A percentile compares a stretch with the other conserved stretches of the same genome.
phyloP scores from a whole-genome alignment of 1,139 yeast species.

The Candida frijolesensis region DNA sequence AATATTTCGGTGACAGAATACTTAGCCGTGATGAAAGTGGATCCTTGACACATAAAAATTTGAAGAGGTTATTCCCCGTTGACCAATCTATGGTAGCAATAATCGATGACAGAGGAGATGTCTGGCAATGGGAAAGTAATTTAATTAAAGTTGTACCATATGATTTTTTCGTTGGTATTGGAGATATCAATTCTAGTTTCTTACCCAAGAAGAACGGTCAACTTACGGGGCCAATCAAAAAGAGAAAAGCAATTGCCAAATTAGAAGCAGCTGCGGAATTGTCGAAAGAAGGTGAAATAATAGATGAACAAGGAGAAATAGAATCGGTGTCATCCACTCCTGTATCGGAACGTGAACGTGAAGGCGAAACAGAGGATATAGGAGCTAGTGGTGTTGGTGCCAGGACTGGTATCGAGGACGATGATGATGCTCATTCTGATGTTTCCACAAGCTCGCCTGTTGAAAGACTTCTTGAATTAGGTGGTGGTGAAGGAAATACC shows the following conservation, averaged over 20 bases:
- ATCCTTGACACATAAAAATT: conserved; percentile 82
- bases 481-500: conserved; percentile 51
- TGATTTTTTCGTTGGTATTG: conserved; percentile 95
- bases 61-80: conserved; percentile 88
- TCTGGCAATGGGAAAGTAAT: conserved; percentile 97
- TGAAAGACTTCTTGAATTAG: conserved; percentile 49
- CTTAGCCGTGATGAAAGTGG: conserved; percentile 95
- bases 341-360: conserved; percentile 17
- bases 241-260: conserved; percentile 56
- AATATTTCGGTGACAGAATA: conserved; percentile 87
- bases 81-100: conserved; percentile 96
- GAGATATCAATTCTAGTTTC: conserved; percentile 93
- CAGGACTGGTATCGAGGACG: conserved; percentile 14
- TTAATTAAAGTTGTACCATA: conserved; percentile 91
- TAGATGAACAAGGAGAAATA: conserved; percentile 21
- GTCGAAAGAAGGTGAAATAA: conserved; percentile 16
- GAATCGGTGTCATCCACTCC: not conserved
- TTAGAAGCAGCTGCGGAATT: conserved; percentile 37
- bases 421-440: conserved; percentile 7
- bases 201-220: conserved; percentile 79
- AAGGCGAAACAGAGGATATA: conserved; percentile 12
- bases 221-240: conserved; percentile 68
- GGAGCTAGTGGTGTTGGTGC: not conserved
- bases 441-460: conserved; percentile 38
- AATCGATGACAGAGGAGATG: conserved; percentile 97